Base-by-base conservation (phyloP, 352 stramenopile genomes). In the Phytophthora vignae region DNA sequence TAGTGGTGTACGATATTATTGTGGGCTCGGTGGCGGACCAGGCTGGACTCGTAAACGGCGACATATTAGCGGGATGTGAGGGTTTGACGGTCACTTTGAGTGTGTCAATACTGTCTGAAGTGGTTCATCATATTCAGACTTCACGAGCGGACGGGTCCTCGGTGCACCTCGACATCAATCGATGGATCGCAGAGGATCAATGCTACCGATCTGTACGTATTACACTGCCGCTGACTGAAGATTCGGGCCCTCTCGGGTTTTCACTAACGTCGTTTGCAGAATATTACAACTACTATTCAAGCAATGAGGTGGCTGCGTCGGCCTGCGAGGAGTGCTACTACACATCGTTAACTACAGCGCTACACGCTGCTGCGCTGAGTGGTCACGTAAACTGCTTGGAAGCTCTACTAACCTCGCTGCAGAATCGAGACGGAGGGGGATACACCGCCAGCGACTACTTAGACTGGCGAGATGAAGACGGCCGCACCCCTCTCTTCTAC, bases 401-500 rank as follows among this genome's bases (percentile, higher is more conserved):
- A 56, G 71, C 79, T 0, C 71, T 90, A 5, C 62, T 81, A 1
- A 58, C 44, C n/a, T 65, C 69, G 6, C n/a, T 71, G 9, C 56
- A 69, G 62, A 61, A 77, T 25, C 44, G 64, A 54, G 58, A 52
- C 15, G 66, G 36, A 19, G 66, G 58, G 4, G 64, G 62, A 55
- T 76, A 78, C 60, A 63, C 56, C 9, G 64, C 69, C 4, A 61
- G 21, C 15, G 74, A 80, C 4, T 74, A 83, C 17, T 65, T 91
- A 22, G 81, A 90, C 56, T 88, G 79, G 80, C 67, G 79, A 50
- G 83, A 90, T 69, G 79, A 86, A 49, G 82, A 91, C 55, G 87
- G 87, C 3, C 82, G 85, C 0, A 90, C 85, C 0, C 84, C 87
- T 6, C 54, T 94, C 5, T 94, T 92, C 69, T 94, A 92, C 60